Base-by-base conservation (phyloP, 2,329 filamentous ascomycete species). In the Chrysoporthe cubensis region DNA sequence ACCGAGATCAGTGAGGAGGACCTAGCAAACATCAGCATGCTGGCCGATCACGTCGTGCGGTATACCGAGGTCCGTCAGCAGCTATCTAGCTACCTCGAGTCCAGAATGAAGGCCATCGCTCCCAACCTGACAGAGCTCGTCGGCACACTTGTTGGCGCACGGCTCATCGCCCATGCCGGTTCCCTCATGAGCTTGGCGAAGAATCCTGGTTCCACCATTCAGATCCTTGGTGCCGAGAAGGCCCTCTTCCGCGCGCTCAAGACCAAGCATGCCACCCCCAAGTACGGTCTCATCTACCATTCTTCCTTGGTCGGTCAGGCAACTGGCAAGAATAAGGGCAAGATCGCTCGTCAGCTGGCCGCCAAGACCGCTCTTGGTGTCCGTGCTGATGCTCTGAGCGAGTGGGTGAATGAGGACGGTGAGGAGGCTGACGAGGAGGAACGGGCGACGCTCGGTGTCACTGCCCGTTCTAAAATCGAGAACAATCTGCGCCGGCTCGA, bases 181-280 rank as follows among this genome's bases (percentile, higher is more conserved):
- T 97, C 94, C 69, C 88, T 99, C 74, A 91, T 96, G 86, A 97
- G 91, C 83, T 87, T 99, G 62, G 94, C 96, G 78, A 98, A 98
- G 87, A 92, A 91, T 74, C 94, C 96, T 69, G 94, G 93, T 81
- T 96, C 92, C 76, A 99, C 96, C 71, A 93, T 99, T 73, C 96
- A 99, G 85, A 97, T 99, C 76, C 89, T 98, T 66, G 96, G 96
- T 84, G 96, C 96, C 69, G 96, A 99, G 84, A 99, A 99, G 87
- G 96, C 96, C 8, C 89, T 99, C 57, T 99, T 99, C 90, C 90
- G 96, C 76, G 96, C 96, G 26, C 86, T 99, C 71, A 99, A 99
- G 88, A 99, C 96, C 62, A 98, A 99, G 87, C 95, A 98, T 81
- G 94, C 97, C 77, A 99, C 96, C 50, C 96, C 96, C 77, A 99